Evolutionary conservation across 139 green algal genomes (phyloP).

Genomic region (Chara braunii): DNA sequence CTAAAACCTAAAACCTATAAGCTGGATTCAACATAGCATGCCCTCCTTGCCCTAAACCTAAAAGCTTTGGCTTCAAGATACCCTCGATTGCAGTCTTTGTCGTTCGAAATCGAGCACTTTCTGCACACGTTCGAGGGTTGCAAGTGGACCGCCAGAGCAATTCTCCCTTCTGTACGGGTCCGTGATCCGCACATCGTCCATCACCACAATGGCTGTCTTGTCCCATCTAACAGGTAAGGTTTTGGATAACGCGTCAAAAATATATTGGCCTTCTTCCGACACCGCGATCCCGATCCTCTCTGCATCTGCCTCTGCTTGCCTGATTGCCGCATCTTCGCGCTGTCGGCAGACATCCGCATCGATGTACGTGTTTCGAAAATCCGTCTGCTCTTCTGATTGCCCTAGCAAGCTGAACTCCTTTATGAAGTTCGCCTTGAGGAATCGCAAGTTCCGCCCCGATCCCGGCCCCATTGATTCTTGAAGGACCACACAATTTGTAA

Average conservation of each 20-base stretch:
- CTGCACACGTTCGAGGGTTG: conserved; percentile 49
- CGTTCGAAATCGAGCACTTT: conserved; percentile 68
- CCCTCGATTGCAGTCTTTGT: no score
- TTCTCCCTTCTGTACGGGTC: conserved; percentile 10
- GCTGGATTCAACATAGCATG: no score
- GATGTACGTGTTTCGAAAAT: conserved; percentile 51
- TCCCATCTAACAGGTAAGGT: conserved; percentile 72
- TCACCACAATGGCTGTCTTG: conserved; percentile 60
- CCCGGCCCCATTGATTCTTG: conserved; percentile 31
- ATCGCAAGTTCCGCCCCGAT: conserved; percentile 15
- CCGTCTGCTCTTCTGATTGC: conserved; percentile 10
- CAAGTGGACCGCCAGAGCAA: conserved; percentile 21
- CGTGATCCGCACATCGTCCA: conserved; percentile 57
- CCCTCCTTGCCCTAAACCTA: no score
- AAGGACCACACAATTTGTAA: conserved; percentile 45
- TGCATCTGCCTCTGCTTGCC: conserved; percentile 58
- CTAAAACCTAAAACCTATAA: no score
- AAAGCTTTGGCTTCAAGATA: no score
- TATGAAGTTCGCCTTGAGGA: conserved; percentile 34
- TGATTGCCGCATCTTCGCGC: conserved; percentile 60
- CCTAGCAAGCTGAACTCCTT: conserved; percentile 16
- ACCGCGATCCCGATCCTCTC: conserved; percentile 66
- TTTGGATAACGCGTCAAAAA: conserved; percentile 75
- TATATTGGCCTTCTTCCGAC: conserved; percentile 57
- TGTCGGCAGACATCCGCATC: conserved; percentile 51